These are phyloP conservation scores for Metschnikowia shivogae DNA, from an alignment of 805 yeast species.

Conservation along the genomic window DNA sequence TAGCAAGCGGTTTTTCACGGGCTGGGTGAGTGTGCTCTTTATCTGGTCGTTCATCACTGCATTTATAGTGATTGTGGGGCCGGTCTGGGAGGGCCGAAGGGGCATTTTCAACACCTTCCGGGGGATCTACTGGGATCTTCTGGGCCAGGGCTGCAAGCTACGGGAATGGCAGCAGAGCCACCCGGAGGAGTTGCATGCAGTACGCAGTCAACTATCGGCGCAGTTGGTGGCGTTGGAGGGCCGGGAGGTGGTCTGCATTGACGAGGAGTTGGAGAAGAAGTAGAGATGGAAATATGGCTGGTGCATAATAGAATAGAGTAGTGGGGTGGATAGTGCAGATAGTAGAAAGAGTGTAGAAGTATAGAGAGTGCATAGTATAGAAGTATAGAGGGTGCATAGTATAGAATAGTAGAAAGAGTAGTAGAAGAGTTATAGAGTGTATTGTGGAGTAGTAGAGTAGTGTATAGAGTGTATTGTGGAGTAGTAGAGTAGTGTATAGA, in stretches of 20 bases:
- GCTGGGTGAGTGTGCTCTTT: conserved; percentile 81
- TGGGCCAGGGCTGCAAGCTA: conserved; percentile 72
- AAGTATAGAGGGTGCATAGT: too few species aligned
- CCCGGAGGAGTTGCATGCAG: conserved; percentile 73
- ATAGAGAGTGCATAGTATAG: too few species aligned
- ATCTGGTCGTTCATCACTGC: conserved; percentile 76
- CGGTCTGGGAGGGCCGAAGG: conserved; percentile 69
- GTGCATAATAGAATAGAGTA: too few species aligned
- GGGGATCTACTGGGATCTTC: conserved; percentile 81
- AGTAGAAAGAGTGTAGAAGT: too few species aligned
- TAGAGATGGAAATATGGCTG: too few species aligned
- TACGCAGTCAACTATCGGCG: conserved; percentile 55
- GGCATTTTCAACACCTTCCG: conserved; percentile 62
- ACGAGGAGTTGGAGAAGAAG: conserved; percentile 13
- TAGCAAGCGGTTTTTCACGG: conserved; percentile 73
- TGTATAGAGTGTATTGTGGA: too few species aligned
- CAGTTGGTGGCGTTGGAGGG: conserved; percentile 16
- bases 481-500: too few species aligned
- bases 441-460: too few species aligned
- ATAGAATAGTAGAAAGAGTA: too few species aligned
- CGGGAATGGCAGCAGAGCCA: conserved; percentile 70
- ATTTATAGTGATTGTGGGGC: conserved; percentile 60
- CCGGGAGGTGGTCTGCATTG: conserved; percentile 12
- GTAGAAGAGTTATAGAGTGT: too few species aligned
- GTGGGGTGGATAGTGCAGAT: too few species aligned